phyloP scores from a whole-genome alignment of 305 asterid species.

The Fraxinus latifolia region DNA sequence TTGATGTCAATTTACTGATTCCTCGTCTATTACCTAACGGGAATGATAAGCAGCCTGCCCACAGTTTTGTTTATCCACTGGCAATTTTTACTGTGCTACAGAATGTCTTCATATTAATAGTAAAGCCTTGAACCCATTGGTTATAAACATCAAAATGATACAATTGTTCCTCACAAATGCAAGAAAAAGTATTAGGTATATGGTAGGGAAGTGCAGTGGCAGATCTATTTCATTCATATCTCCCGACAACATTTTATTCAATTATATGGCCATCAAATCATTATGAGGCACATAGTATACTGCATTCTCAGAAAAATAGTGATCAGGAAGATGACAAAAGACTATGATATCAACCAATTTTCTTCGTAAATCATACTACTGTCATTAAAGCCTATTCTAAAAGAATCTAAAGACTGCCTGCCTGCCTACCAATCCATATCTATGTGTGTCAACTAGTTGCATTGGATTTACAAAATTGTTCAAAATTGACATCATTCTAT shows the following conservation, averaged over 20 bases:
- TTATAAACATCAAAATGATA: neutral
- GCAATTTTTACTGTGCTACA: neutral
- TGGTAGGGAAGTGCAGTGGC: neutral
- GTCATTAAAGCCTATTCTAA: neutral
- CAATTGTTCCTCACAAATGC: neutral
- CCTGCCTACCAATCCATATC: neutral
- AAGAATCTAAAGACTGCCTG: neutral
- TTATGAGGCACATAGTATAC: neutral
- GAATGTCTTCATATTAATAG: neutral
- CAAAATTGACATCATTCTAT: neutral
- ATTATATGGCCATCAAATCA: neutral
- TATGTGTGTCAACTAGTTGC: neutral
- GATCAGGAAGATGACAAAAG: neutral
- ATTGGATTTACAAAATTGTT: neutral
- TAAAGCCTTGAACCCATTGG: neutral
- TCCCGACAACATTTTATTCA: neutral
- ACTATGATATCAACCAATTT: neutral
- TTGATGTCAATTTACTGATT: neutral
- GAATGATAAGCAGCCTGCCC: neutral
- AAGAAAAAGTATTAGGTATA: neutral
- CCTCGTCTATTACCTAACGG: neutral
- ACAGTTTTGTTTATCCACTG: neutral
- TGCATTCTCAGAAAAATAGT: neutral
- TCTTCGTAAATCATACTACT: neutral
- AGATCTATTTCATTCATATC: neutral